A percentile compares a stretch with the other conserved stretches of the same genome.
phyloP scores from a whole-genome alignment of 176 grass and related monocot genomes.

The Oryza glaberrima region DNA sequence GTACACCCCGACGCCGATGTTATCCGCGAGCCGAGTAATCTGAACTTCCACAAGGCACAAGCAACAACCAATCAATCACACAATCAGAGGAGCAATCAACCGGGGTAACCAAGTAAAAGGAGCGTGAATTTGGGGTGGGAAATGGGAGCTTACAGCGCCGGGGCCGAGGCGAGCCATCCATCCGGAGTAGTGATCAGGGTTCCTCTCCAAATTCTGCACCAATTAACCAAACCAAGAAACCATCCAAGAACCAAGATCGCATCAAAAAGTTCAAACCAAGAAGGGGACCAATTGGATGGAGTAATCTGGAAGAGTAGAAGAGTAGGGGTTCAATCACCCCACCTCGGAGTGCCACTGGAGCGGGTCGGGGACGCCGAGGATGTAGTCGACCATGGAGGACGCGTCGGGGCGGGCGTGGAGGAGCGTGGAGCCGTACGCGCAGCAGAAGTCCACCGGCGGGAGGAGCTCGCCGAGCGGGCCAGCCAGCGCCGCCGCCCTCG shows the following conservation, averaged over 20 bases:
- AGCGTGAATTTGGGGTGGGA: neutral
- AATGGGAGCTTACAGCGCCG: conserved; percentile 39
- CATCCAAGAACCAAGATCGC: neutral
- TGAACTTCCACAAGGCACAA: conserved; percentile 32
- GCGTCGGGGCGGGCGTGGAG: conserved; percentile 49
- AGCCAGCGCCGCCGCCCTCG: conserved; percentile 48
- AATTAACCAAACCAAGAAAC: conserved; percentile 9
- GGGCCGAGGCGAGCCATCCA: conserved; percentile 66
- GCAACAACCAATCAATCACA: conserved; percentile 12
- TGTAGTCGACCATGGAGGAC: conserved; percentile 92
- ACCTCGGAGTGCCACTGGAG: conserved; percentile 76
- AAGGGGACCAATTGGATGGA: neutral
- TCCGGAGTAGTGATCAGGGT: conserved; percentile 69
- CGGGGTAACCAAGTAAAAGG: no score
- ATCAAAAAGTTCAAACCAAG: neutral
- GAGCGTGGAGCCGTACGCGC: conserved; percentile 85
- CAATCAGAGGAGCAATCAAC: neutral
- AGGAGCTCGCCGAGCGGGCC: conserved; percentile 61
- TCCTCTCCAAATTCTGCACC: conserved; percentile 78
- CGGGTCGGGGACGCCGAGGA: conserved; percentile 78
- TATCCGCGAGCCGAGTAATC: conserved; percentile 66
- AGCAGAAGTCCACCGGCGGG: conserved; percentile 89
- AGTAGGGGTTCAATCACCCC: neutral
- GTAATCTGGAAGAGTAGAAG: neutral
- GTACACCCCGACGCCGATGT: conserved; percentile 70